A percentile compares a stretch with the other conserved stretches of the same genome.
Conservation (phyloP, 352 stramenopile genomes). For the Globisporangium canariense region DNA sequence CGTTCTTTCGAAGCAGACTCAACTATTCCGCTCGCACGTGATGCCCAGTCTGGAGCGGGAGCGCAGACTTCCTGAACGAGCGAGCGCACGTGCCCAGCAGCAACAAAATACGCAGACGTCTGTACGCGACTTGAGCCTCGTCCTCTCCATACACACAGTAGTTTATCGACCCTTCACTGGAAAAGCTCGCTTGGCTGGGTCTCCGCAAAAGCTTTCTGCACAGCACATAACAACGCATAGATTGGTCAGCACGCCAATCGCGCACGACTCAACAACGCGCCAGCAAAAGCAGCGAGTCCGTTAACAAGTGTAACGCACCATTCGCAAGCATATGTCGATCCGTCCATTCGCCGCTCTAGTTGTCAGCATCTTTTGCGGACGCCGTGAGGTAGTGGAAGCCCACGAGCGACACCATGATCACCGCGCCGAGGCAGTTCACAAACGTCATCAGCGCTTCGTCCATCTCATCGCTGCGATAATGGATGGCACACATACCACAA, state of each 20-base stretch:
- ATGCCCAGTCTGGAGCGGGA: no score
- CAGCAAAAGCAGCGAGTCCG: neutral
- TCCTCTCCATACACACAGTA: neutral
- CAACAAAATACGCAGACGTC: no score
- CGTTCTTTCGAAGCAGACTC: no score
- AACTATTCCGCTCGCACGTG: no score
- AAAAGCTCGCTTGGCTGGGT: neutral
- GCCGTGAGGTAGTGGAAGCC: conserved; percentile 88
- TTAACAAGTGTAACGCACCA: neutral
- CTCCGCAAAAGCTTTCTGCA: neutral
- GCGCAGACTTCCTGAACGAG: no score
- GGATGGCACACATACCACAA: neutral
- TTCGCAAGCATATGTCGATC: neutral
- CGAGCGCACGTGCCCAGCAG: no score
- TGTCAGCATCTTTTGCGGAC: conserved; percentile 73
- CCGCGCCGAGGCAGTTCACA: conserved; percentile 82
- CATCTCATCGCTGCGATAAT: conserved; percentile 74
- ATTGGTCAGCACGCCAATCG: neutral
- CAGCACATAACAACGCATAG: neutral
- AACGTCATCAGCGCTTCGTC: conserved; percentile 85
- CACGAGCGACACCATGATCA: conserved; percentile 87
- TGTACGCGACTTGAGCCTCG: neutral
- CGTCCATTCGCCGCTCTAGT: conserved; percentile 29
- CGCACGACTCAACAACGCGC: no score
- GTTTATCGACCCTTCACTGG: neutral